These are phyloP conservation scores for Plasmodium knowlesi DNA, from an alignment of 169 alveolate species.

Conservation along the genomic window DNA sequence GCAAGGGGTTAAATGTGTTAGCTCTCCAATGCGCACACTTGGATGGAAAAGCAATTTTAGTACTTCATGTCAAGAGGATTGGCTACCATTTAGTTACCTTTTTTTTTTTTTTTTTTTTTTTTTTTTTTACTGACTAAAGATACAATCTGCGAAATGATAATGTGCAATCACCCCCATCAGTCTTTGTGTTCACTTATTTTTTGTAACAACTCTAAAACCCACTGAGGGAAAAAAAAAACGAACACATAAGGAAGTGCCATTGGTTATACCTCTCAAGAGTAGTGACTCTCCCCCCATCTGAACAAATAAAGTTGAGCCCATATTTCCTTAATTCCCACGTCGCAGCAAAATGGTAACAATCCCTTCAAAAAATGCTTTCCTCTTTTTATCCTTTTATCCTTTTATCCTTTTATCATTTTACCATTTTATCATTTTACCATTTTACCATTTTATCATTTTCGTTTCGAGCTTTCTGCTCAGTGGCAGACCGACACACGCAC, in stretches of 20 bases:
- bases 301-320: background rate
- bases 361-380: background rate
- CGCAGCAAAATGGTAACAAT: background rate
- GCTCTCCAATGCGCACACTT: background rate
- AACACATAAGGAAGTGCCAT: background rate
- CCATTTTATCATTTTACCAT: background rate
- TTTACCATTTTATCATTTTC: too few relatives aligned
- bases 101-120: constrained; percentile 14
- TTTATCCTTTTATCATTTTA: background rate
- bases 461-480: background rate
- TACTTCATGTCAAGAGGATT: background rate
- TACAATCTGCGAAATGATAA: background rate
- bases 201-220: background rate
- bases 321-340: background rate
- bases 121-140: background rate
- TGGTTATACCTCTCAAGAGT: background rate
- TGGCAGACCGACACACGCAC: background rate
- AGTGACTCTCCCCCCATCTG: background rate
- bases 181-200: background rate
- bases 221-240: background rate
- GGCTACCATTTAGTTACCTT: background rate
- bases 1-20: background rate
- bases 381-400: background rate
- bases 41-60: background rate
- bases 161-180: background rate